Base-by-base conservation (phyloP, 192 early-diverging fungal species). In the Podila clonocystis region DNA sequence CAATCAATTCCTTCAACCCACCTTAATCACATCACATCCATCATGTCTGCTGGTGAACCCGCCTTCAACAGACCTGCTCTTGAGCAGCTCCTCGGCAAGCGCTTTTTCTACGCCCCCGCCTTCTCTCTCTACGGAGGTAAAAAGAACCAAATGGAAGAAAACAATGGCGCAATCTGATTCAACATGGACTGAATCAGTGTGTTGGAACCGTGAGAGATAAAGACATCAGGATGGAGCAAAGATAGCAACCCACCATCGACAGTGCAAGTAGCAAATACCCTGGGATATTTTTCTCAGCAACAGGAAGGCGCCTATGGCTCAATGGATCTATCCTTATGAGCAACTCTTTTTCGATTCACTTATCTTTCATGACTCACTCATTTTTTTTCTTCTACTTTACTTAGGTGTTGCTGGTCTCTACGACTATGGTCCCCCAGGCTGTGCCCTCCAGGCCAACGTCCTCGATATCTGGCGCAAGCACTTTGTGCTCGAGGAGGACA, bases 401-500 rank as follows among this genome's bases (percentile, higher is more conserved):
- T 33, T 70, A 95, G 93, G 95, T 84, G 93, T 97, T 41, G 94
- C 96, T 66, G 98, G 98, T 80, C 91, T 99, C 48, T 99, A 95
- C 76, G 98, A 99, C 85, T 97, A 95, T 82, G 98, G 98, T 22
- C 98, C 98, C 20, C 91, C 97, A 28, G 97, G 96, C 31, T 94
- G 92, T 67, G 97, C 96, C 20, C 88, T 99, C 50, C 94, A 95
- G 86, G 92, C 91, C 80, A 98, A 97, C 82, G 89, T 98, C 78
- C 86, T 97, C 82, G 86, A 85, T 60, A 71, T 95, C 41, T 98
- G 97, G 97, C 90, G 96, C 68, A 93, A 94, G 85, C 97, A 97
- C 88, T 99, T 99, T 86, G 92, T 99, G 7, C 88, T 99, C 20
- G 98, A 99, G 83, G 98, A 99, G 85, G 96, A 99, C 66, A 99